phyloP scores from a whole-genome alignment of 345 rosid species.

The Heritiera fomes region DNA sequence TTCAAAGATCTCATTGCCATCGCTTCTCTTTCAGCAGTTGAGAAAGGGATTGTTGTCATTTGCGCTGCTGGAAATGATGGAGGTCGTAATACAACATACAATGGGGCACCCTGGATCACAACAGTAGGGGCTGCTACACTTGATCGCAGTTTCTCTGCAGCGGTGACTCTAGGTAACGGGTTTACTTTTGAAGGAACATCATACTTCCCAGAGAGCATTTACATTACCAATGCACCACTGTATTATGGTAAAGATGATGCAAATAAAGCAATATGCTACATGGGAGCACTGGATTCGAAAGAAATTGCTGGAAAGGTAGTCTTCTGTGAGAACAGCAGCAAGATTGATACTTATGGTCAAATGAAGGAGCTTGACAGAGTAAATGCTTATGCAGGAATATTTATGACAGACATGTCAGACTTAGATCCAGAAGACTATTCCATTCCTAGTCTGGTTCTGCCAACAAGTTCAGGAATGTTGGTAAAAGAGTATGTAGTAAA shows the following conservation, averaged over 20 bases:
- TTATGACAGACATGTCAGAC: slow-evolving; percentile 26
- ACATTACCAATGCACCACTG: background rate
- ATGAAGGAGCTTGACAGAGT: slow-evolving; percentile 30
- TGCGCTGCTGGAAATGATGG: slow-evolving; percentile 11
- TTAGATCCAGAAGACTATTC: slow-evolving; percentile 24
- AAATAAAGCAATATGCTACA: background rate
- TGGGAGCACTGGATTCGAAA: background rate
- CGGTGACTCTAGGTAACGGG: slow-evolving; percentile 1
- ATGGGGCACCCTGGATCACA: slow-evolving; percentile 38
- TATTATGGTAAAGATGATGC: slow-evolving; percentile 2
- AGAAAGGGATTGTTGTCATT: slow-evolving; percentile 12
- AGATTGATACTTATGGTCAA: background rate
- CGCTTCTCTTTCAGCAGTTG: slow-evolving; percentile 14
- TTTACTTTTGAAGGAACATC: slow-evolving; percentile 14
- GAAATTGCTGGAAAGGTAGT: slow-evolving; percentile 18
- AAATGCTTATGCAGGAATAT: slow-evolving; percentile 43
- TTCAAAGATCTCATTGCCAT: background rate
- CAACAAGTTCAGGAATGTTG: background rate
- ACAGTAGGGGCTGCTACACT: slow-evolving; percentile 48
- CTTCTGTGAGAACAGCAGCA: slow-evolving; percentile 2
- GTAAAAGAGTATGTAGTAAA: background rate
- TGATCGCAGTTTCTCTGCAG: slow-evolving; percentile 8
- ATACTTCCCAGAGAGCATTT: slow-evolving; percentile 1
- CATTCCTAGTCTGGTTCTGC: slow-evolving; percentile 8
- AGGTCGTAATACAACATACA: background rate